Percentiles rank a stretch among this genome's conserved stretches.
phyloP scores from a whole-genome alignment of 2,329 filamentous ascomycete species.

The Beauveria bassiana region DNA sequence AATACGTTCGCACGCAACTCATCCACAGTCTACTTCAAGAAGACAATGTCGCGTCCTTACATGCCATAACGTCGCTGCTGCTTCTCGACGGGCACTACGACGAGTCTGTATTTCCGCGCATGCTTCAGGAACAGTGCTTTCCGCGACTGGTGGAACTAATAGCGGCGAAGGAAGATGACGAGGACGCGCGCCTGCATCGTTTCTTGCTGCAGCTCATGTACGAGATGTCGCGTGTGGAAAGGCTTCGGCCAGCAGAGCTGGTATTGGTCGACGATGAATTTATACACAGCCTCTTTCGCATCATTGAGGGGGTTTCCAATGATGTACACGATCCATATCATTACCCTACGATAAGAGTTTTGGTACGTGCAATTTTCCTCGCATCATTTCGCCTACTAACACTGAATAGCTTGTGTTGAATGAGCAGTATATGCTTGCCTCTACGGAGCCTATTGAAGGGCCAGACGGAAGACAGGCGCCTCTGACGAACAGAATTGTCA shows the following conservation, averaged over 20 bases:
- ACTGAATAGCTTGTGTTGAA: constrained; percentile 73
- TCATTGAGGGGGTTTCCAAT: constrained; percentile 81
- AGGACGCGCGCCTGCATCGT: constrained; percentile 67
- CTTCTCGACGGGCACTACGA: constrained; percentile 77
- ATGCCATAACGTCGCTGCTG: constrained; percentile 75
- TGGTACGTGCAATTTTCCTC: constrained; percentile 50
- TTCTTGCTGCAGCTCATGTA: constrained; percentile 83
- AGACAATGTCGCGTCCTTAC: constrained; percentile 71
- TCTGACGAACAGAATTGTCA: constrained; percentile 89
- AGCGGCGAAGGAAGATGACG: constrained; percentile 52
- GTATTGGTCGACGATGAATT: constrained; percentile 72
- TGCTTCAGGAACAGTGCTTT: constrained; percentile 83
- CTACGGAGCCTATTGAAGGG: constrained; percentile 34
- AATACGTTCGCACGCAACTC: constrained; percentile 89
- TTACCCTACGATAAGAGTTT: constrained; percentile 85
- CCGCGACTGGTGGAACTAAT: constrained; percentile 76
- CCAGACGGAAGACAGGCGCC: constrained; percentile 32
- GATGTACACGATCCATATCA: constrained; percentile 91
- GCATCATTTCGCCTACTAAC: constrained; percentile 14
- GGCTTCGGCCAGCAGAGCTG: constrained; percentile 68
- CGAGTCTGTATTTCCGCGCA: constrained; percentile 72
- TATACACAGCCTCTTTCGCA: constrained; percentile 71
- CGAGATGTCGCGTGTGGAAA: constrained; percentile 92
- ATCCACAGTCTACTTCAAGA: constrained; percentile 87
- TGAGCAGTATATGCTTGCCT: constrained; percentile 92